A percentile compares a stretch with the other conserved stretches of the same genome.
Evolutionary conservation across 23 red algal genomes (phyloP).

Genomic region (Gracilaria caudata): DNA sequence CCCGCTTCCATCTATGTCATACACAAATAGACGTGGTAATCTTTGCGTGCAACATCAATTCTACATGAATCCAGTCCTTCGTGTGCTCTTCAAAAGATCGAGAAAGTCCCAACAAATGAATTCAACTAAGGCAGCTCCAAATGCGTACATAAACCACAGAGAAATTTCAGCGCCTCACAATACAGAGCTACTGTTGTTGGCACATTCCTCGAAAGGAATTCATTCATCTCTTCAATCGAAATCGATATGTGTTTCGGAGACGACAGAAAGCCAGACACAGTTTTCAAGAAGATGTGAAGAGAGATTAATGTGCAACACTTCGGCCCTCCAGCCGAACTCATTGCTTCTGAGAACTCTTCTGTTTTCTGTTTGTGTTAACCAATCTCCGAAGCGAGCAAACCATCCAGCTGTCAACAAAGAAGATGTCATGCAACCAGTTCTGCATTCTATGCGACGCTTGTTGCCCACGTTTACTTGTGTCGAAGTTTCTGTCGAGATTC

Average conservation of each 20-base stretch:
- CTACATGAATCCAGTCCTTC: conserved; percentile 24
- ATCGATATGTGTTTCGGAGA: conserved; percentile 39
- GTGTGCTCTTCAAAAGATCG: conserved; percentile 38
- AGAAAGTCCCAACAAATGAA: conserved; percentile 17
- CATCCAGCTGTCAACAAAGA: conserved; percentile 19
- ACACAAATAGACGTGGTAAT: conserved; percentile 30
- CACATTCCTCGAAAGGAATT: conserved; percentile 30
- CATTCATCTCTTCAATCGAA: conserved; percentile 38
- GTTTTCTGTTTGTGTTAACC: background rate
- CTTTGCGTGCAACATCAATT: conserved; percentile 17
- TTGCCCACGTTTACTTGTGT: background rate
- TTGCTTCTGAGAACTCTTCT: conserved; percentile 7
- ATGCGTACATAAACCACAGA: conserved; percentile 50
- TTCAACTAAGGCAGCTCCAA: conserved; percentile 44
- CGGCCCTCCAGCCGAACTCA: conserved; percentile 2
- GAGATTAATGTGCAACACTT: conserved; percentile 9
- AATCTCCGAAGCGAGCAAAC: background rate
- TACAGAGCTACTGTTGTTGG: conserved; percentile 13
- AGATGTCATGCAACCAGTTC: conserved; percentile 11
- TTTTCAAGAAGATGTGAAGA: conserved; percentile 36
- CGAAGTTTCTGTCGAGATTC: conserved; percentile 15
- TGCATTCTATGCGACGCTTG: conserved; percentile 2
- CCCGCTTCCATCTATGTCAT: conserved; percentile 15
- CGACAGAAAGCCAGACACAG: conserved; percentile 23
- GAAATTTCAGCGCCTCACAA: conserved; percentile 33